These are phyloP conservation scores for Tulasnella sp. DNA, from an alignment of 768 basidiomycete genomes.

Conservation along the genomic window DNA sequence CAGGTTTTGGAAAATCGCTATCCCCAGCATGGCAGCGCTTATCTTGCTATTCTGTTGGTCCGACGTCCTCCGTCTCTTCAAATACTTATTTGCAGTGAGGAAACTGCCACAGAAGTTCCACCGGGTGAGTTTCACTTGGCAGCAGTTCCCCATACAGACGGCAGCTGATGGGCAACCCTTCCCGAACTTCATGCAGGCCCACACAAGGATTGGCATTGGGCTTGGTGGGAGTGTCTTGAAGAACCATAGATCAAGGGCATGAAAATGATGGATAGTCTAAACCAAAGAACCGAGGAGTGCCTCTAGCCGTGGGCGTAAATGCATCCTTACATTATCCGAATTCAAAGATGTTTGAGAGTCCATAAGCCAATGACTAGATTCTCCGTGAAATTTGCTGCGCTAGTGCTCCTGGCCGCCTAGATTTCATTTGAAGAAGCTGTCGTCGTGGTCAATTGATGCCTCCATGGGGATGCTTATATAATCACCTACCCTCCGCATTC, in stretches of 20 bases:
- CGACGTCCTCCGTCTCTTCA: constrained; percentile 13
- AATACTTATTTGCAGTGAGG: not conserved
- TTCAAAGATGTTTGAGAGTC: not conserved
- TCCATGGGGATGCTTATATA: not conserved
- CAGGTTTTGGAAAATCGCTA: constrained; percentile 60
- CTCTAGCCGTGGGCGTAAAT: not conserved
- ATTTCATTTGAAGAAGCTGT: not conserved
- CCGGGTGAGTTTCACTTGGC: not conserved
- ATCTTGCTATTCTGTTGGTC: constrained; percentile 41
- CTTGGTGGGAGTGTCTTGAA: not conserved
- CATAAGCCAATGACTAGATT: not conserved
- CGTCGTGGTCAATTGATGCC: not conserved
- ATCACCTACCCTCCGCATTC: not conserved
- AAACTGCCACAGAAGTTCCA: not conserved
- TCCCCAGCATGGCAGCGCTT: constrained; percentile 52
- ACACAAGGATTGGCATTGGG: not conserved
- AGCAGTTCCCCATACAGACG: not conserved
- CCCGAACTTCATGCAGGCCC: not conserved
- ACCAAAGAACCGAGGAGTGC: not conserved
- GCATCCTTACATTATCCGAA: not conserved
- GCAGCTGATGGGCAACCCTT: not conserved
- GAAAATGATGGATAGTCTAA: not conserved
- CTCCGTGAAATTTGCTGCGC: not conserved
- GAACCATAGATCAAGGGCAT: not conserved
- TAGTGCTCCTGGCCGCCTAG: not conserved